Percentiles rank a stretch among this genome's conserved stretches.
Evolutionary conservation across 805 yeast genomes (phyloP).

Genomic region (Myxozyma sirexii): DNA sequence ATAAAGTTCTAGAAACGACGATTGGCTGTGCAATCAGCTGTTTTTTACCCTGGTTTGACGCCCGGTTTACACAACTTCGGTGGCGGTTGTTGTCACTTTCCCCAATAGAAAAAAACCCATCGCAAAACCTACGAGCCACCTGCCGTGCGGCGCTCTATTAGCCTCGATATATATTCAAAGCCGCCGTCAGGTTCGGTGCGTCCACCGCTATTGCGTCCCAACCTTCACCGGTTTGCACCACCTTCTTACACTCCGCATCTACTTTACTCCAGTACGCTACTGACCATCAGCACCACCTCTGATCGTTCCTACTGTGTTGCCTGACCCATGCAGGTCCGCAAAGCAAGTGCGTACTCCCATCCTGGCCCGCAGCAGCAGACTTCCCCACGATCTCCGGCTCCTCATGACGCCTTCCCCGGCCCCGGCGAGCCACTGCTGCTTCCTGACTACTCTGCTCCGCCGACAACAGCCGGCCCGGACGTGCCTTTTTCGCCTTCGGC

Average conservation of each 20-base stretch:
- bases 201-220: not conserved
- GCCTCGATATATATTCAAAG: not conserved
- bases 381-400: conserved; percentile 3
- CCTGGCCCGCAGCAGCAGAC: conserved; percentile 1
- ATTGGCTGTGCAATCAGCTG: not conserved
- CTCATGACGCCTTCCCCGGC: not conserved
- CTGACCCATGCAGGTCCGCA: conserved; percentile 14
- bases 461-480: not conserved
- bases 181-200: not conserved
- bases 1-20: not conserved
- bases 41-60: too few relatives aligned
- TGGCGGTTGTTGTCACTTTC: too few relatives aligned
- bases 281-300: not conserved
- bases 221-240: not conserved
- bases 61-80: too few relatives aligned
- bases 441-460: not conserved
- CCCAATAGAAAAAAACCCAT: too few relatives aligned
- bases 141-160: not conserved
- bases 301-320: not conserved
- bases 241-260: not conserved
- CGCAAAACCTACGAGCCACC: not conserved
- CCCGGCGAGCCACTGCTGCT: not conserved
- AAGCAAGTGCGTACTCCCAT: conserved; percentile 6
- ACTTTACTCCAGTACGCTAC: not conserved
- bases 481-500: conserved; percentile 1